phyloP scores from a whole-genome alignment of 257 asterid genomes.

The Solanum rostratum region DNA sequence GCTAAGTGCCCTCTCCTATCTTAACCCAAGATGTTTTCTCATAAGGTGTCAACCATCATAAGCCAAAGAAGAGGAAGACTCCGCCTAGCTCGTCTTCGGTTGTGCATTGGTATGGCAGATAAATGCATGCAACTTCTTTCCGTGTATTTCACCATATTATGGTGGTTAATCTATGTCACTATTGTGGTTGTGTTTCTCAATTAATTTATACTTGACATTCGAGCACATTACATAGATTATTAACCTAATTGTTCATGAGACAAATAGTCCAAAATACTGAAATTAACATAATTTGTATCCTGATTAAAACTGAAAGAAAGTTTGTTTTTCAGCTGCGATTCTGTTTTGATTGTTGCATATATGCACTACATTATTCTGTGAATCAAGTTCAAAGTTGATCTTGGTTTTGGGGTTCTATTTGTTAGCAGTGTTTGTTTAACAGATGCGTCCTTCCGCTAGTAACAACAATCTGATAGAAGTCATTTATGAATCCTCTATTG shows the following conservation, averaged over 20 bases:
- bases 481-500: not conserved
- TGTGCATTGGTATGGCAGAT: not conserved
- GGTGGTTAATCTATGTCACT: not conserved
- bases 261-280: not conserved
- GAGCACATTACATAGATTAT: not conserved
- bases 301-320: not conserved
- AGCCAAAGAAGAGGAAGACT: not conserved
- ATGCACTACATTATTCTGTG: not conserved
- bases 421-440: not conserved
- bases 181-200: not conserved
- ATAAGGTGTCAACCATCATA: not conserved
- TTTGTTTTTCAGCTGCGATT: not conserved
- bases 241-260: not conserved
- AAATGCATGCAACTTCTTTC: not conserved
- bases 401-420: not conserved
- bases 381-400: not conserved
- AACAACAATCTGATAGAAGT: not conserved
- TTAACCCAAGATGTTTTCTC: too few species aligned
- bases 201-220: not conserved
- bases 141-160: not conserved
- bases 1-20: too few species aligned
- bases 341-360: not conserved
- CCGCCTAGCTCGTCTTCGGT: not conserved
- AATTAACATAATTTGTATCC: not conserved
- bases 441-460: not conserved